Percentiles rank a stretch among this genome's conserved stretches.
Evolutionary conservation across 352 stramenopile species (phyloP).

Genomic region (Phytophthora pini): DNA sequence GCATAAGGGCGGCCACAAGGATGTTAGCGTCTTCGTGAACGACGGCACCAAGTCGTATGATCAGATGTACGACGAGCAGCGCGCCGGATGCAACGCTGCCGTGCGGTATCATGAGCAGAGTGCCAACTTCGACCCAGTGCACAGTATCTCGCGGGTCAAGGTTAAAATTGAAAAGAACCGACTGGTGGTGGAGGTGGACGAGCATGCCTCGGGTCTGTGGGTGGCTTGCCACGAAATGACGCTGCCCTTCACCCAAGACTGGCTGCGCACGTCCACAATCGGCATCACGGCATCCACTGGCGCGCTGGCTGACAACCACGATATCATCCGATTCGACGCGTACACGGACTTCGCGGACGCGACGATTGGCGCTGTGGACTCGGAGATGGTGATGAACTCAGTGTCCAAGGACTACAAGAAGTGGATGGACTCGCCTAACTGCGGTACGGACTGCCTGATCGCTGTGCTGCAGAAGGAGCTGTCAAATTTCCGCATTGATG

Average conservation of each 20-base stretch:
- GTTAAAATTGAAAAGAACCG: slow-evolving; percentile 70
- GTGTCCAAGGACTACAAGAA: slow-evolving; percentile 89
- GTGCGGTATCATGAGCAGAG: slow-evolving; percentile 85
- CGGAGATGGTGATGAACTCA: slow-evolving; percentile 76
- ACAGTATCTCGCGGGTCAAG: slow-evolving; percentile 84
- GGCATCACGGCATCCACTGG: slow-evolving; percentile 83
- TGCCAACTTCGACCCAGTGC: slow-evolving; percentile 77
- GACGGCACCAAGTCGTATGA: slow-evolving; percentile 78
- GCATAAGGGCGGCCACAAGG: slow-evolving; percentile 85
- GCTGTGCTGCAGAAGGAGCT: slow-evolving; percentile 83
- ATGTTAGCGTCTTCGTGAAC: slow-evolving; percentile 85
- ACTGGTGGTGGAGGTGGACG: slow-evolving; percentile 78
- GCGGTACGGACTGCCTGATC: slow-evolving; percentile 77
- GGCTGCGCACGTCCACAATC: slow-evolving; percentile 64
- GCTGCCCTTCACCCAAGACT: slow-evolving; percentile 71
- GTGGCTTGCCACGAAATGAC: slow-evolving; percentile 66
- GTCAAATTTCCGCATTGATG: slow-evolving; percentile 80
- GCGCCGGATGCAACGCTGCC: slow-evolving; percentile 74
- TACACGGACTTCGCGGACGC: slow-evolving; percentile 68
- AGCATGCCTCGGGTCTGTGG: slow-evolving; percentile 61
- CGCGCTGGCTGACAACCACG: slow-evolving; percentile 86
- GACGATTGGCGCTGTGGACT: slow-evolving; percentile 53
- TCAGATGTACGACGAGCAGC: slow-evolving; percentile 69
- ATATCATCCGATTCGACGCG: slow-evolving; percentile 80
- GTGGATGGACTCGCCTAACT: slow-evolving; percentile 83